Evolutionary conservation across 768 basidiomycete genomes (phyloP).

Genomic region (Amanita rubescens): DNA sequence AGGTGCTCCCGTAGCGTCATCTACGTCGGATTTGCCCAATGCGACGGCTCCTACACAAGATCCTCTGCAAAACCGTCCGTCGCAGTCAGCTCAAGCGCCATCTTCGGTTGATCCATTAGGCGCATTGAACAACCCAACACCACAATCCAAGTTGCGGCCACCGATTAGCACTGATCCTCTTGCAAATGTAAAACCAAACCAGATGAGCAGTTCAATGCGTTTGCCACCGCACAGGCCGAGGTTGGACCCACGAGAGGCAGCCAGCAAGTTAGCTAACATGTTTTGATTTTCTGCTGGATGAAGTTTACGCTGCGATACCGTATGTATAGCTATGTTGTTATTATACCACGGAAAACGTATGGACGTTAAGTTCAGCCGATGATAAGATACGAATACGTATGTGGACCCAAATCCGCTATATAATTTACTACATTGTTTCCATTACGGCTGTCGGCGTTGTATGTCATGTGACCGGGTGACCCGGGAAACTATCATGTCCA

Average conservation of each 20-base stretch:
- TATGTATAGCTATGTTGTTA: slow-evolving; percentile 1
- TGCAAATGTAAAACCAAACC: slow-evolving; percentile 48
- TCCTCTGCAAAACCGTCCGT: slow-evolving; percentile 13
- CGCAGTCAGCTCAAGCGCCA: background rate
- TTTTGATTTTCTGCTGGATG: slow-evolving; percentile 34
- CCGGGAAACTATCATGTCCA: background rate
- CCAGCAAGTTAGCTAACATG: slow-evolving; percentile 88
- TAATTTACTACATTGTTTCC: background rate
- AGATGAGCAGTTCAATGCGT: slow-evolving; percentile 69
- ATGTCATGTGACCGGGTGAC: background rate
- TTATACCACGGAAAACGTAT: background rate
- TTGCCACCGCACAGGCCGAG: slow-evolving; percentile 63
- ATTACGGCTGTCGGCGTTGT: background rate
- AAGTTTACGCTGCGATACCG: background rate
- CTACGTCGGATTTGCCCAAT: slow-evolving; percentile 21
- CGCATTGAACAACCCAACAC: background rate
- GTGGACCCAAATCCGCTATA: background rate
- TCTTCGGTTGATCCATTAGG: slow-evolving; percentile 24
- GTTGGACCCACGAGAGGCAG: slow-evolving; percentile 80
- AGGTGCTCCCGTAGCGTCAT: slow-evolving; percentile 28
- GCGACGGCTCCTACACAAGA: slow-evolving; percentile 4
- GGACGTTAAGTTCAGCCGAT: background rate
- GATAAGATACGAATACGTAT: background rate
- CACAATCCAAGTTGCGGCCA: slow-evolving; percentile 18
- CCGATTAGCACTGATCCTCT: slow-evolving; percentile 51